These are phyloP conservation scores for Mortierella sp. DNA, from an alignment of 371 early-diverging fungal species.

Conservation along the genomic window DNA sequence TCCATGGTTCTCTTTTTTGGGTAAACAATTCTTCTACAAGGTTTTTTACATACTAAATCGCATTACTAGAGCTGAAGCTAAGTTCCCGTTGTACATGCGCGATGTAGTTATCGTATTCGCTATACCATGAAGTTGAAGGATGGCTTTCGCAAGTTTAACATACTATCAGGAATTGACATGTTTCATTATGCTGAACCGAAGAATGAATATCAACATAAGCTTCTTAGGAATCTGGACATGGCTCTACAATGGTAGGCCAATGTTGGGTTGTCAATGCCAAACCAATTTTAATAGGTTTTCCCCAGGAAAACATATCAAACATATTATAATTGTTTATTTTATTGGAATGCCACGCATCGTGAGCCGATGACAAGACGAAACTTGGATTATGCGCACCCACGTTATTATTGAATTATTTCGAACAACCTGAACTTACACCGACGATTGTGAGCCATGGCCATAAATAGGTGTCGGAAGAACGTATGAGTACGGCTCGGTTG, in stretches of 20 bases:
- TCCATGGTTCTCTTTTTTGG: not conserved
- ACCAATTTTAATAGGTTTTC: not conserved
- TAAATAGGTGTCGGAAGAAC: not conserved
- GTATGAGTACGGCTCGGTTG: constrained; percentile 11
- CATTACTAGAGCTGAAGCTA: not conserved
- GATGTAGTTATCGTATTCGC: too few relatives aligned
- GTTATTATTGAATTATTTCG: not conserved
- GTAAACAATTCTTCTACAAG: constrained; percentile 1
- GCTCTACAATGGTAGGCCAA: too few relatives aligned
- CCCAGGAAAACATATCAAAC: not conserved
- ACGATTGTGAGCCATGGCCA: not conserved
- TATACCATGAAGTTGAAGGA: too few relatives aligned
- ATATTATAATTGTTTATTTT: not conserved
- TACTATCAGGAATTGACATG: too few relatives aligned
- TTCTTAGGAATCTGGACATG: too few relatives aligned
- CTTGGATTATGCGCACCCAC: constrained; percentile 7
- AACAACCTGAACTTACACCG: not conserved
- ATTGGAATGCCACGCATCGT: not conserved
- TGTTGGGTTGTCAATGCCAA: not conserved
- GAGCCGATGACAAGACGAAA: not conserved
- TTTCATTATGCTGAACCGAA: too few relatives aligned
- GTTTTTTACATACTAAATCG: not conserved
- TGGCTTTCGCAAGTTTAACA: too few relatives aligned
- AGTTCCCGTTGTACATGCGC: too few relatives aligned
- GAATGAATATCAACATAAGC: too few relatives aligned